Evolutionary conservation across 1,139 yeast species (phyloP).

Genomic region (Pichia sp.): DNA sequence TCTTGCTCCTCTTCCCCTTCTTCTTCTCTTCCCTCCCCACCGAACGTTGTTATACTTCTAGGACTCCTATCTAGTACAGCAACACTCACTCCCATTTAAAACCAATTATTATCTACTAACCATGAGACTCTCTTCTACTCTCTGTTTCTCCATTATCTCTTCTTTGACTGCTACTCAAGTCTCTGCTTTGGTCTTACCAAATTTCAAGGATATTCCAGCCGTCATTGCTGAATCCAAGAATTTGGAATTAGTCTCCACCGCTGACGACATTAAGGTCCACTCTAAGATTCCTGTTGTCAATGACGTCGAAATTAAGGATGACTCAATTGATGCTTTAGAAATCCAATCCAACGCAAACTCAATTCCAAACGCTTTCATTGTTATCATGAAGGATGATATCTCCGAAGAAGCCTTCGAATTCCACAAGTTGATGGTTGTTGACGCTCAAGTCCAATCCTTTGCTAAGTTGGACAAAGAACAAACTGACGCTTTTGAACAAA

Average conservation of each 20-base stretch:
- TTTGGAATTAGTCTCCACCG: conserved; percentile 15
- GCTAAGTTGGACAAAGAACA: conserved; percentile 17
- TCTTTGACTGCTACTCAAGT: conserved; percentile 57
- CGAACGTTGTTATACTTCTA: conserved; percentile 1
- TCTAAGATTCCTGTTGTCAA: background rate
- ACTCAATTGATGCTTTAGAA: too few relatives aligned
- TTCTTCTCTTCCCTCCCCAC: too few relatives aligned
- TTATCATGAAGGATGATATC: conserved; percentile 68
- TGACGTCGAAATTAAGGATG: conserved; percentile 38
- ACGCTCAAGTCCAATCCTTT: conserved; percentile 44
- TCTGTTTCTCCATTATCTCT: conserved; percentile 44
- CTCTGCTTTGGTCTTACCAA: conserved; percentile 66
- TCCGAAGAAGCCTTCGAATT: conserved; percentile 48
- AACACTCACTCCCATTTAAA: background rate
- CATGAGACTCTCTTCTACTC: conserved; percentile 49
- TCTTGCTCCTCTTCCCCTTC: too few relatives aligned
- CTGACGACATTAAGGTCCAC: conserved; percentile 1
- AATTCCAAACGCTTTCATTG: conserved; percentile 78
- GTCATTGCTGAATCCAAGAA: conserved; percentile 32
- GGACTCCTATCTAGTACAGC: background rate
- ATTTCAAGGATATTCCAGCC: conserved; percentile 44
- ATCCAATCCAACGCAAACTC: too few relatives aligned
- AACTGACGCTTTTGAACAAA: conserved; percentile 33
- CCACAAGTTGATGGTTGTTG: conserved; percentile 65
- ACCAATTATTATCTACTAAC: background rate